Conservation (phyloP, 116 monocot genomes). For the Trichopus zeylanicus region DNA sequence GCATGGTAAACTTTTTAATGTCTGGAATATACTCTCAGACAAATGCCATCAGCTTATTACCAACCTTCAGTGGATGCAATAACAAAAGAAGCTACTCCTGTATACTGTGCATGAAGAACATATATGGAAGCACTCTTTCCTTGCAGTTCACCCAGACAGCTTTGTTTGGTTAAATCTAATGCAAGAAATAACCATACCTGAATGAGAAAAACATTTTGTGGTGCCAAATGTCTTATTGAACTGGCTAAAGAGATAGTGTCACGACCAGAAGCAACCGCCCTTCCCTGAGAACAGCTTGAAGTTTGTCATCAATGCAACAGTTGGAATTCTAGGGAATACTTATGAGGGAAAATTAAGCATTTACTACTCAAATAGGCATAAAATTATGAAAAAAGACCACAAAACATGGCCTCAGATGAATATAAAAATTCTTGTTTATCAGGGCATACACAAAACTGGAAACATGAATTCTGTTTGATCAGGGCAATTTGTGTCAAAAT, state of each 20-base stretch:
- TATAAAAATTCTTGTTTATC: too few species aligned
- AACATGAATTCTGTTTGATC: too few species aligned
- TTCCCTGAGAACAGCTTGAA: conserved; percentile 52
- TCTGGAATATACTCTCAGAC: not conserved
- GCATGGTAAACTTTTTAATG: not conserved
- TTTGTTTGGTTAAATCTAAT: not conserved
- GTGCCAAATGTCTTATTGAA: conserved; percentile 70
- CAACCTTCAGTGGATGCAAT: not conserved
- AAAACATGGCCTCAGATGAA: too few species aligned
- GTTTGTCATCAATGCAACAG: not conserved
- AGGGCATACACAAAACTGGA: too few species aligned
- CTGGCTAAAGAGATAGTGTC: conserved; percentile 85
- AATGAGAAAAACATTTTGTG: conserved; percentile 83
- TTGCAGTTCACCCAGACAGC: not conserved
- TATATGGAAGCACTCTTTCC: not conserved
- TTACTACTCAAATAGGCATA: not conserved
- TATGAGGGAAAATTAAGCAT: not conserved
- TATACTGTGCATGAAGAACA: not conserved
- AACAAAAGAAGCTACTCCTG: not conserved
- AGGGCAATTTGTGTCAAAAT: too few species aligned
- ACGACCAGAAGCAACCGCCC: conserved; percentile 93
- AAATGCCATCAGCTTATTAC: not conserved
- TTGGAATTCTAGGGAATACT: not conserved
- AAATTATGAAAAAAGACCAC: too few species aligned
- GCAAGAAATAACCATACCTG: conserved; percentile 45